Conservation (phyloP, 345 rosid genomes). For the Salix suchowensis region DNA sequence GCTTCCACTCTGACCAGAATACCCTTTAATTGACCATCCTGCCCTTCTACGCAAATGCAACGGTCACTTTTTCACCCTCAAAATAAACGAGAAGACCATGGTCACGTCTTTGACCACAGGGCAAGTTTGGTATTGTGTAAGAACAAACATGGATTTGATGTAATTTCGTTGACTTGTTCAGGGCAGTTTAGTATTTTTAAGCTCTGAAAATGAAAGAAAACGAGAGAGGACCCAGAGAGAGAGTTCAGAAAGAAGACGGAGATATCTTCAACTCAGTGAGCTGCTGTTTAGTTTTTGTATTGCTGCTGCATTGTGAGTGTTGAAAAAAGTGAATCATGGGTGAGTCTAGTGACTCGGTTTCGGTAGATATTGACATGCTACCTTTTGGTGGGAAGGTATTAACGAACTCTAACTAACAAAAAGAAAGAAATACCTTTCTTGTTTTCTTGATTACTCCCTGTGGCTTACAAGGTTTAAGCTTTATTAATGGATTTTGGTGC, state of each 20-base stretch:
- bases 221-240: neutral
- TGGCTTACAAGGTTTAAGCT: neutral
- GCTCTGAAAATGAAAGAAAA: neutral
- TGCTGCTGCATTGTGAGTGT: neutral
- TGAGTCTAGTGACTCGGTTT: slow-evolving; percentile 48
- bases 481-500: neutral
- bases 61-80: slow-evolving; percentile 28
- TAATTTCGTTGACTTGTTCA: neutral
- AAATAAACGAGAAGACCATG: slow-evolving; percentile 5
- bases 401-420: neutral
- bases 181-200: slow-evolving; percentile 7
- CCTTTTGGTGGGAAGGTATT: slow-evolving; percentile 52
- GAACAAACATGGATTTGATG: neutral
- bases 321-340: slow-evolving; percentile 29
- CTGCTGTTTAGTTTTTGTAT: neutral
- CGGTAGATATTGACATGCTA: slow-evolving; percentile 40
- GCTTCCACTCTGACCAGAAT: slow-evolving; percentile 3
- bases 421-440: neutral
- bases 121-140: slow-evolving; percentile 9
- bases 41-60: slow-evolving; percentile 4
- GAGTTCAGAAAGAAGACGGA: neutral
- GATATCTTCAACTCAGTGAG: neutral
- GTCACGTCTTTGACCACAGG: neutral
- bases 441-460: neutral
- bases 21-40: slow-evolving; percentile 23